A percentile compares a stretch with the other conserved stretches of the same genome.
These are phyloP conservation scores for Medicago arabica DNA, from an alignment of 306 rosid genomes.

Conservation along the genomic window DNA sequence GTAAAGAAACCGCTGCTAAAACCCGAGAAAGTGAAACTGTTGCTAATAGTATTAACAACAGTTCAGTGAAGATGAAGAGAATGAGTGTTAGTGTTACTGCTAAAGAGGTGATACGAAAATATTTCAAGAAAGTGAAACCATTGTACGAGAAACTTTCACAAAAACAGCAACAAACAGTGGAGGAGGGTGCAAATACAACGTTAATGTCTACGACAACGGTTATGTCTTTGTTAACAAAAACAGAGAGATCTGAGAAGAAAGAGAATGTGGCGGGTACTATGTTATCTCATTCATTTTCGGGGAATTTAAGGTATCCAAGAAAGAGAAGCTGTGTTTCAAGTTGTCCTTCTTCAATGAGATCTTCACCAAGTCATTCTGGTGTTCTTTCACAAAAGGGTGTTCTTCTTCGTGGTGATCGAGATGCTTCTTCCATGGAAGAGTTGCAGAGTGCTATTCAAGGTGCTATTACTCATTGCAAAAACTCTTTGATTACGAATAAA, in stretches of 20 bases:
- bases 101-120: constrained; percentile 78
- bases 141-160: constrained; percentile 72
- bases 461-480: constrained; percentile 97
- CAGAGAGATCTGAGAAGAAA: constrained; percentile 48
- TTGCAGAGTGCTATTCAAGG: constrained; percentile 97
- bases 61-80: constrained; percentile 61
- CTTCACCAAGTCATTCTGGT: constrained; percentile 90
- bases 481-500: constrained; percentile 63
- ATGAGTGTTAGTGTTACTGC: constrained; percentile 68
- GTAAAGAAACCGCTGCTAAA: constrained; percentile 41
- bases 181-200: background rate
- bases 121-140: constrained; percentile 83
- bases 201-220: constrained; percentile 15
- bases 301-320: constrained; percentile 77
- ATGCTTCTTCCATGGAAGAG: constrained; percentile 80
- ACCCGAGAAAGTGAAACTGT: background rate
- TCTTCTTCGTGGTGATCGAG: constrained; percentile 31
- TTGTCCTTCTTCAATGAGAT: constrained; percentile 88
- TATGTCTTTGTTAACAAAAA: constrained; percentile 39
- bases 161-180: constrained; percentile 21
- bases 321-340: constrained; percentile 71
- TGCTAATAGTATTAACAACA: background rate
- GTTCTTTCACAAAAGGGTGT: constrained; percentile 53
- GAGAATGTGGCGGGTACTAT: constrained; percentile 21
- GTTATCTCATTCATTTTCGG: constrained; percentile 84